Base-by-base conservation (phyloP, 805 yeast genomes). In the Saturnispora halmiae region DNA sequence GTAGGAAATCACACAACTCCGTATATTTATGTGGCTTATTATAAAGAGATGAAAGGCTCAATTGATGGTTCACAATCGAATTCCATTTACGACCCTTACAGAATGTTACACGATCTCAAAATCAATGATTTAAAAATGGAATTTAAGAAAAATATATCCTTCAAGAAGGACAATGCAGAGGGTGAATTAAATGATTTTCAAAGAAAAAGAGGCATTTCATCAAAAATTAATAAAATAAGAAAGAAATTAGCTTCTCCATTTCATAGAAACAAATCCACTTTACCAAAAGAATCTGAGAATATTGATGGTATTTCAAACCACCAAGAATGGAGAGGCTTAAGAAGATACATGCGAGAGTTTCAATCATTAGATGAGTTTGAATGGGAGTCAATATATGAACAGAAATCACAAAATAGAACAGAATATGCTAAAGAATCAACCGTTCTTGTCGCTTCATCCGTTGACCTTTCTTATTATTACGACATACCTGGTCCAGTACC, bases 371-470 rank as follows among this genome's bases (percentile, higher is more conserved):
- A 41, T 19, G 31, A 44, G 0, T 42, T 24, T 13, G 43, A 43
- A 6, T 34, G 33, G n/a, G 45, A 34, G n/a, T 42, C 48, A 1
- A 14, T 38, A 8, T 25, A 30, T 19, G 40, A 35, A 5, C 31
- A 41, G 15, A 66, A 63, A 21, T 57, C 55, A 1, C 61, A 60
- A 11, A 65, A 64, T 11, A 67, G 65, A 16, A 71, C 75, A 21
- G 96, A 92, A 53, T 92, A 92, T 59, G 97, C 92, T 1, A 82
- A 79, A 56, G 81, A 73, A 46, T 74, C 92, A 6, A 73, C 75
- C 36, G 58, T 92, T 2, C 50, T 87, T 4, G 83, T 79, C 44
- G 71, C 92, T 0, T 72, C 74, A 0, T 56, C 56, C 4, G 66
- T 78, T 1, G 61, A 68, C n/a, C 30, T 85, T 1, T 62, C 67